Evolutionary conservation across 164 flowering plant genomes (phyloP).

Genomic region (Annona squamosa): DNA sequence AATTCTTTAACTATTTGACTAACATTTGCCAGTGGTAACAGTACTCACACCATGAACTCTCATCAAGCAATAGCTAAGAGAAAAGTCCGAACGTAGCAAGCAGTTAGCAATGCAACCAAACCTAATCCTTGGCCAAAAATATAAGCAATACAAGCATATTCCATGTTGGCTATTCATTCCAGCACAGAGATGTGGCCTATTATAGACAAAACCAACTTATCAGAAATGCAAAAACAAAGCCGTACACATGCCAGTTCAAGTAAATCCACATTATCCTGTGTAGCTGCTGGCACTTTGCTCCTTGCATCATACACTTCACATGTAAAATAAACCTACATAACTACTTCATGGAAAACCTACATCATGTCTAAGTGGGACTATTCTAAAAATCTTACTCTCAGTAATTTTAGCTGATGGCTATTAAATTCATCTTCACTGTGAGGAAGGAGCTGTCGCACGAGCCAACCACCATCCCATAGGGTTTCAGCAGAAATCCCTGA

Average conservation of each 20-base stretch:
- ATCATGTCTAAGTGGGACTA: background rate
- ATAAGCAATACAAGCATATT: no score
- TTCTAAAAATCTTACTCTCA: constrained; percentile 45
- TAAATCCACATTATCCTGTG: background rate
- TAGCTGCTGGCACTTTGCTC: background rate
- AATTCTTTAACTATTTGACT: background rate
- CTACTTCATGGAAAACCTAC: background rate
- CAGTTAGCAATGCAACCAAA: no score
- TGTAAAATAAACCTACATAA: background rate
- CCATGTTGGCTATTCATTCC: background rate
- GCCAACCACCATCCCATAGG: constrained; percentile 98
- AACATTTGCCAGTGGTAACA: background rate
- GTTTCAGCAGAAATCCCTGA: constrained; percentile 82
- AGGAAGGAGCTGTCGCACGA: constrained; percentile 91
- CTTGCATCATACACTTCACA: background rate
- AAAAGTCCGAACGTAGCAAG: no score
- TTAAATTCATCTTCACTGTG: constrained; percentile 74
- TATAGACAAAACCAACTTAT: background rate
- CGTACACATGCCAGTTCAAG: background rate
- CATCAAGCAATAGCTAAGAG: no score
- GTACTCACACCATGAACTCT: background rate
- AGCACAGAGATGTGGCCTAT: background rate
- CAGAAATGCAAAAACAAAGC: background rate
- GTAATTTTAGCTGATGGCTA: constrained; percentile 50
- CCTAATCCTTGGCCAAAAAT: no score